Evolutionary conservation across 768 basidiomycete genomes (phyloP), one percentile per base, ranked within the genome.

Genomic region (Mycena kentingensis): DNA sequence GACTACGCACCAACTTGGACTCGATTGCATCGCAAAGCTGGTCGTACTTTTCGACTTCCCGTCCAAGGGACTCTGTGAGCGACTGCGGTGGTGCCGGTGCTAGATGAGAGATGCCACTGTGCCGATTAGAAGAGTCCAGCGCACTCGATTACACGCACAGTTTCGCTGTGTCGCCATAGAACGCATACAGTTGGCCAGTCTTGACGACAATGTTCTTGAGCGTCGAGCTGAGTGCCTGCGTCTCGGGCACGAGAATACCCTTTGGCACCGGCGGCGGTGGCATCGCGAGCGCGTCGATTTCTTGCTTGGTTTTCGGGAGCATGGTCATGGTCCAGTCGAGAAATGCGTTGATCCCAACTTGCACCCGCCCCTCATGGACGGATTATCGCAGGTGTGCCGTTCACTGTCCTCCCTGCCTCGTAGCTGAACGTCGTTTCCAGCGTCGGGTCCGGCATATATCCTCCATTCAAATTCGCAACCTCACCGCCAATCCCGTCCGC

Each of bases 401-500:
- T 12, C 52, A 58, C 43, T 56, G 3, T 39, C 10, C 39, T 11
- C 38, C 41, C 22, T 50, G 38, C 60, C 31, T 52, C 51, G 55
- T 31, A 39, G 43, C 42, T 36, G 16, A 41, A n/a, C n/a, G n/a
- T n/a, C n/a, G n/a, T n/a, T 39, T 64, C 32, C 67, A 89, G 82
- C 82, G 82, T 63, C 85, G 87, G 36, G 75, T 90, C 56, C 82
- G 89, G 59, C 88, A 92, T 71, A 77, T 92, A 52, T 77, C 80
- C 51, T 76, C 81, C 36, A 73, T 93, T 43, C 87, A 90, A 71
- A 76, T 93, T 59, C 81, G 84, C 56, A 93, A 93, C 65, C 73
- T 93, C 31, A 88, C 90, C n/a, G 88, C 88, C 2, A 92, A 90
- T 66, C 90, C 90, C 28, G 81, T 82, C 46, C 83, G 90, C 29